Evolutionary conservation across 257 asterid genomes (phyloP).

Genomic region (Salvia splendens): DNA sequence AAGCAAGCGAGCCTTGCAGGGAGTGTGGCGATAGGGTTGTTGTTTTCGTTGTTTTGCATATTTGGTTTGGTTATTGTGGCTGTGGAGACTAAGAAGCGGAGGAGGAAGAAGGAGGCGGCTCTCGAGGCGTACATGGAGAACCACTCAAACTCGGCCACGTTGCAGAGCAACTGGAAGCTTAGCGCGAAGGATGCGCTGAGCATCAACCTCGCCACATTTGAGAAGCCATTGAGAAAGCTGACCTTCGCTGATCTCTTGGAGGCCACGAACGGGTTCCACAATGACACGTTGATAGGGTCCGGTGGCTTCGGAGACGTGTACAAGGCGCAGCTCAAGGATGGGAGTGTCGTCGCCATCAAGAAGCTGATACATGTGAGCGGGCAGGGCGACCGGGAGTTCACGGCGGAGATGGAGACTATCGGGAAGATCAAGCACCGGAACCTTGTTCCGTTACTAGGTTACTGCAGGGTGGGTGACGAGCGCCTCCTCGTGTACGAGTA

Average conservation of each 20-base stretch:
- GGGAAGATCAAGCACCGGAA: slow-evolving; percentile 89
- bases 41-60: slow-evolving; percentile 79
- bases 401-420: slow-evolving; percentile 95
- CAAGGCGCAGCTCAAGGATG: slow-evolving; percentile 83
- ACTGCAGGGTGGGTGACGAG: slow-evolving; percentile 86
- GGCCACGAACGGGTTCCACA: slow-evolving; percentile 82
- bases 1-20: slow-evolving; percentile 77
- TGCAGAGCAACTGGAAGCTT: slow-evolving; percentile 64
- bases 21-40: slow-evolving; percentile 81
- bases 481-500: slow-evolving; percentile 87
- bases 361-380: slow-evolving; percentile 82
- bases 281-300: slow-evolving; percentile 72
- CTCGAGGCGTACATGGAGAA: slow-evolving; percentile 77
- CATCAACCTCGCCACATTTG: slow-evolving; percentile 77
- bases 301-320: slow-evolving; percentile 98
- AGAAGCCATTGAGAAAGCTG: slow-evolving; percentile 80
- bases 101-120: slow-evolving; percentile 74
- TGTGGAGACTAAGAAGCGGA: slow-evolving; percentile 69
- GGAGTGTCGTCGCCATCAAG: slow-evolving; percentile 83
- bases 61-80: slow-evolving; percentile 70
- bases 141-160: slow-evolving; percentile 67
- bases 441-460: slow-evolving; percentile 83
- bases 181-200: slow-evolving; percentile 75
- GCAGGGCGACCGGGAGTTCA: slow-evolving; percentile 91
- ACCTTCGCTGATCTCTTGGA: slow-evolving; percentile 90